These are phyloP conservation scores for Henckelia pumila DNA, from an alignment of 257 asterid species.

Conservation along the genomic window DNA sequence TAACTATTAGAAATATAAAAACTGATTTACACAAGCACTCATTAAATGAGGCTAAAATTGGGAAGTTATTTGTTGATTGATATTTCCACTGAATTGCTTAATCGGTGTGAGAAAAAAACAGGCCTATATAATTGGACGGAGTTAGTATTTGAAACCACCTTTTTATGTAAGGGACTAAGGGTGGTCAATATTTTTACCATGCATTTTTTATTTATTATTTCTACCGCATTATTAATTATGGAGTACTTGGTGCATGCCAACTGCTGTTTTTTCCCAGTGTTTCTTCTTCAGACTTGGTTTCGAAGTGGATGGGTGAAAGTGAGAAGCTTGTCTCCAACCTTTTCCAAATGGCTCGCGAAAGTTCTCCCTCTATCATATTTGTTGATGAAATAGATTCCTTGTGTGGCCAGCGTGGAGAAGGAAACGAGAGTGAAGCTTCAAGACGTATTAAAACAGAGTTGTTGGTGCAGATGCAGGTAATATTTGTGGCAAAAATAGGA, in stretches of 20 bases:
- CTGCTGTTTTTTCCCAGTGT: conserved; percentile 64
- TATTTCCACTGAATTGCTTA: too few species aligned
- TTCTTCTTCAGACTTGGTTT: conserved; percentile 95
- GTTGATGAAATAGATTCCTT: conserved; percentile 95
- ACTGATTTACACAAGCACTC: too few species aligned
- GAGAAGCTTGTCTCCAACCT: conserved; percentile 97
- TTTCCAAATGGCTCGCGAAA: conserved; percentile 97
- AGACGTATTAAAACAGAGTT: conserved; percentile 94
- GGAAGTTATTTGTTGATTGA: too few species aligned
- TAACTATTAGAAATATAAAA: too few species aligned
- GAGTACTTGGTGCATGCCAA: conserved; percentile 57
- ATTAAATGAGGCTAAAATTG: too few species aligned
- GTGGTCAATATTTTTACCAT: neutral
- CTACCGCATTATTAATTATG: conserved; percentile 19
- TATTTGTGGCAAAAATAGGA: neutral
- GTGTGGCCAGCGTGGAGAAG: conserved; percentile 96
- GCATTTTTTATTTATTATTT: conserved; percentile 10
- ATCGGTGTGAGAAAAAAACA: too few species aligned
- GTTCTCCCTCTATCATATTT: conserved; percentile 92
- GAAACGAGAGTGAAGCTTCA: conserved; percentile 98
- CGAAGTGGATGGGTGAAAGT: conserved; percentile 99
- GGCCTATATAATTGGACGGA: too few species aligned
- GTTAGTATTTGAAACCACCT: too few species aligned
- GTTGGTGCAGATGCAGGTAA: conserved; percentile 99
- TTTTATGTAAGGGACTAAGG: too few species aligned